A percentile compares a stretch with the other conserved stretches of the same genome.
Evolutionary conservation across 2,329 filamentous ascomycete species (phyloP).

Genomic region (Colletotrichum noveboracense): DNA sequence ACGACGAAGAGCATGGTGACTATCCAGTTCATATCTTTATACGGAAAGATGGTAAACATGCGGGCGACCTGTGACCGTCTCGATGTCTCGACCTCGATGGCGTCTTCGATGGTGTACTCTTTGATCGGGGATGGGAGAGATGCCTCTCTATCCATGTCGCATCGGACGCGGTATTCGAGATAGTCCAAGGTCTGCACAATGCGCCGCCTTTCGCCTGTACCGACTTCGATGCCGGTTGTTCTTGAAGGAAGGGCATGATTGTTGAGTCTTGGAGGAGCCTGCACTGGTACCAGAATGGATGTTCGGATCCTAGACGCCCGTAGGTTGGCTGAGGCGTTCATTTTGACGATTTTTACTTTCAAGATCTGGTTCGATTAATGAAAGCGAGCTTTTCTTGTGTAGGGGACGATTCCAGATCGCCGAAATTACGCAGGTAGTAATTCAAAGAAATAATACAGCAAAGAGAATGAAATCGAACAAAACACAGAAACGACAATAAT

Average conservation of each 20-base stretch:
- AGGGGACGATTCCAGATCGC: background rate
- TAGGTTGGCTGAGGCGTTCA: background rate
- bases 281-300: background rate
- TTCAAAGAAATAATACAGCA: background rate
- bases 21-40: slow-evolving; percentile 1
- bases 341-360: background rate
- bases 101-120: background rate
- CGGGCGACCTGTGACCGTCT: background rate
- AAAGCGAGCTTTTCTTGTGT: background rate
- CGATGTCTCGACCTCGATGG: background rate
- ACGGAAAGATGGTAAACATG: background rate
- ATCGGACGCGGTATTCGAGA: background rate
- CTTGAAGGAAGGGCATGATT: background rate
- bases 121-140: background rate
- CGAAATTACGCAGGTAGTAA: background rate
- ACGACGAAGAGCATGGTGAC: background rate
- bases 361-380: background rate
- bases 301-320: background rate
- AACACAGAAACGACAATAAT: background rate
- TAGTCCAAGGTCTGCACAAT: background rate
- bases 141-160: background rate
- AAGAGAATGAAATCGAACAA: background rate
- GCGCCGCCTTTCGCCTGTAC: background rate
- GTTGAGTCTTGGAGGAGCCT: background rate
- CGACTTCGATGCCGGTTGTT: background rate